Conservation (phyloP, 1,284 basidiomycete genomes). For the Papiliotrema nemorosa region DNA sequence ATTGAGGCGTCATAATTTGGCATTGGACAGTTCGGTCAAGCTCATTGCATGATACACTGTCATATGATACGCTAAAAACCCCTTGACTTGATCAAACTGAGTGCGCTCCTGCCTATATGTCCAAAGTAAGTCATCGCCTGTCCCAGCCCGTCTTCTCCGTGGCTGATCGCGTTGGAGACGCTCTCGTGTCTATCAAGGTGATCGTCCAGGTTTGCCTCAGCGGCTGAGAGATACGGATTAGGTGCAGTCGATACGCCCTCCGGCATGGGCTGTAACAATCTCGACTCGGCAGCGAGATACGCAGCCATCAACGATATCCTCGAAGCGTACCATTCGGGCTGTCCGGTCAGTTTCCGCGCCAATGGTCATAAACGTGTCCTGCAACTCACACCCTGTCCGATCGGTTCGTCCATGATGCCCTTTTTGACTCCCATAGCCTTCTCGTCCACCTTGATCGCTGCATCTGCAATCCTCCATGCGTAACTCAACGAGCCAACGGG, state of each 20-base stretch:
- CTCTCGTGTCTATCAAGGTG: constrained; percentile 26
- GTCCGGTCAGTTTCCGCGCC: background rate
- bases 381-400: constrained; percentile 38
- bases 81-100: constrained; percentile 34
- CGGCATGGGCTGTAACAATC: constrained; percentile 34
- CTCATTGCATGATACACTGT: background rate
- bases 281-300: constrained; percentile 37
- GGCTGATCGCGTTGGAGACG: constrained; percentile 7
- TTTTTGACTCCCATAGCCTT: constrained; percentile 12
- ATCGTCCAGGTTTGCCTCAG: constrained; percentile 21
- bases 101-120: constrained; percentile 24
- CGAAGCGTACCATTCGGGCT: constrained; percentile 41
- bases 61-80: constrained; percentile 20
- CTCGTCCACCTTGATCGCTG: constrained; percentile 21
- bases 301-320: constrained; percentile 30
- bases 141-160: constrained; percentile 26
- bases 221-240: constrained; percentile 30
- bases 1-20: background rate
- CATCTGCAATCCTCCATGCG: constrained; percentile 40
- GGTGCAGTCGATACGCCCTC: background rate
- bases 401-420: constrained; percentile 37
- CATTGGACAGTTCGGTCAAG: background rate
- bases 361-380: too few relatives aligned
- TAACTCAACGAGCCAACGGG: constrained; percentile 34
- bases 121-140: constrained; percentile 28